Evolutionary conservation across 1,284 basidiomycete genomes (phyloP), one percentile per base, ranked within the genome.

Genomic region (Ceratobasidium sp.): DNA sequence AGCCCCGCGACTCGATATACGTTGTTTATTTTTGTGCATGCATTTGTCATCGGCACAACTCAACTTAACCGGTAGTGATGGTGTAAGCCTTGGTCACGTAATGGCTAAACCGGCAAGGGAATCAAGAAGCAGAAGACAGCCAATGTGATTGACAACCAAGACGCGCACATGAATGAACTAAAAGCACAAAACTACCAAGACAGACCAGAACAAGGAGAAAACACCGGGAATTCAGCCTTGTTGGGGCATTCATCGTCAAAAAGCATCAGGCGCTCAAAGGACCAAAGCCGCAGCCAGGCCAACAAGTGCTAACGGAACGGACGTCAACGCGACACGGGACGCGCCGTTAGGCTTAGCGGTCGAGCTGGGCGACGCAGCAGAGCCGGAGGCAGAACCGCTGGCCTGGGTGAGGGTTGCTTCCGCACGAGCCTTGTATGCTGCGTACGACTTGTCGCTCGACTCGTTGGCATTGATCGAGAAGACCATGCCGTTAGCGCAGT

Each of bases 381-480:
- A 69, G 2, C 58, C 71, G 41, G 76, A 61, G n/a, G 76, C 64
- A n/a, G 76, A 72, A 39, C 77, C 74, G 30, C 78, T 72, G 43
- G 80, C 77, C 16, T 77, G 75, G 23, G 78, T 79, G 72, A 77
- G 78, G 21, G 78, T 77, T 6, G 72, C 74, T 36, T 77, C 79
- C 53, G 80, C 80, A 53, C 77, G 79, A 14, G 75, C 74, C 67
- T 78, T 76, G 82, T 83, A 89, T 12, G 78, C 78, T 0, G 76
- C 78, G 74, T 86, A 86, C 16, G 86, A 86, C 78, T 87, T 82
- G 72, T 79, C 80, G 5, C 85, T 85, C 14, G 79, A 78, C 8
- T 79, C 75, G 1, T 85, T 83, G 1, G 86, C 82, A 77, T 91
- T 91, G 79, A 91, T 90, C 57, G 85, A 82, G 55, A 79, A 78